Conservation (phyloP, 192 early-diverging fungal genomes). For the Piromyces finnis region DNA sequence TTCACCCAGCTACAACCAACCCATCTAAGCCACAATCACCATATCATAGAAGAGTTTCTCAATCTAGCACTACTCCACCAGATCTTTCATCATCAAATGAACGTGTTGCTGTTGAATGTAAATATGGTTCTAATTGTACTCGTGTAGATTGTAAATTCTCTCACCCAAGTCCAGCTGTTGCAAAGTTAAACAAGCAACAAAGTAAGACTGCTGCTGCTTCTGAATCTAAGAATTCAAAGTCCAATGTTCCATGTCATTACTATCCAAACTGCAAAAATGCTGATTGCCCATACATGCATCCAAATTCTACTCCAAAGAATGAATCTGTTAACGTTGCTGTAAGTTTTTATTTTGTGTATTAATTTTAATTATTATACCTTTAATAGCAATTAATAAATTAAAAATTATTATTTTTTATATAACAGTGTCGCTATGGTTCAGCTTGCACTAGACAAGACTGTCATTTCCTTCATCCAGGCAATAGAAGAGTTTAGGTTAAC, state of each 20-base stretch:
- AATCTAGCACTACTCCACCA: background rate
- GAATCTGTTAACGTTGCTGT: background rate
- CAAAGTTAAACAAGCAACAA: background rate
- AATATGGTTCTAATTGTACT: conserved; percentile 11
- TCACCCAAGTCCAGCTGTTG: conserved; percentile 15
- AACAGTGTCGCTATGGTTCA: background rate
- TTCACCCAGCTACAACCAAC: background rate
- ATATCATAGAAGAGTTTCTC: background rate
- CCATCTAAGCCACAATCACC: background rate
- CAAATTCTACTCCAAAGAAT: background rate
- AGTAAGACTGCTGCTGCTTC: background rate
- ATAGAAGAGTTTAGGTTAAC: background rate
- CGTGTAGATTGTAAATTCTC: conserved; percentile 11
- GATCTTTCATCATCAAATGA: background rate
- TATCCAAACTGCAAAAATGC: background rate
- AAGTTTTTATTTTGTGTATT: background rate
- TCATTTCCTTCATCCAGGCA: background rate
- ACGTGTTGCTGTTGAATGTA: conserved; percentile 4
- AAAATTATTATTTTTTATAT: background rate
- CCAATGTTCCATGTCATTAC: background rate
- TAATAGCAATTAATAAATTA: background rate
- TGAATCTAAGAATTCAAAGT: background rate
- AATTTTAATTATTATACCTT: too few relatives aligned
- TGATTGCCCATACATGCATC: background rate
- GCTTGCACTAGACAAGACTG: background rate